Percentiles rank a stretch among this genome's conserved stretches.
Evolutionary conservation across 169 alveolate genomes (phyloP).

Genomic region (Besnoitia besnoiti): DNA sequence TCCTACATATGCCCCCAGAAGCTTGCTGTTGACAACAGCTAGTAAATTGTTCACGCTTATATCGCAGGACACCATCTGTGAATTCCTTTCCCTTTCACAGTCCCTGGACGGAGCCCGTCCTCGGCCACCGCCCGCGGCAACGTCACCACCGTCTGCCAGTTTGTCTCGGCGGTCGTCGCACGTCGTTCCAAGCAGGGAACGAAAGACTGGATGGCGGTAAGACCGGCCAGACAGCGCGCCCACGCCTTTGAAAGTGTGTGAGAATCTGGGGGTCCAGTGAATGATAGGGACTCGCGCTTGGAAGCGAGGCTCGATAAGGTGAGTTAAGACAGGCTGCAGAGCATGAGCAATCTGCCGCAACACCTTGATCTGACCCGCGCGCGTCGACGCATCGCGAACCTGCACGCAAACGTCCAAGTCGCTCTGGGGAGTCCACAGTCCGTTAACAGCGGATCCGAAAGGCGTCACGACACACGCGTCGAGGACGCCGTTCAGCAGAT

Average conservation of each 20-base stretch:
- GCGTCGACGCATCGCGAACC: slow-evolving; percentile 57
- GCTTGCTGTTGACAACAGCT: slow-evolving; percentile 69
- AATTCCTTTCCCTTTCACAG: background rate
- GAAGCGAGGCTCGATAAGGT: slow-evolving; percentile 66
- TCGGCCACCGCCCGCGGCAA: background rate
- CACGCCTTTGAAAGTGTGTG: slow-evolving; percentile 18
- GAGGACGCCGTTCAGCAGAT: slow-evolving; percentile 31
- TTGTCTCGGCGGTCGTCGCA: background rate
- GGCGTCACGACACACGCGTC: slow-evolving; percentile 53
- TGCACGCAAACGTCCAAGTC: slow-evolving; percentile 72
- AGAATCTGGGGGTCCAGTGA: slow-evolving; percentile 70
- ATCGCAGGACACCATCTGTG: slow-evolving; percentile 65
- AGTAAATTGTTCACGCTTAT: slow-evolving; percentile 69
- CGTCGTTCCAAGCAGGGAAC: background rate
- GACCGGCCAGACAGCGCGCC: background rate
- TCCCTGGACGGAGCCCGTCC: background rate
- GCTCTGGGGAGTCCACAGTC: slow-evolving; percentile 67
- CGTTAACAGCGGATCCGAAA: slow-evolving; percentile 71
- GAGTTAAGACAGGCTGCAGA: slow-evolving; percentile 56
- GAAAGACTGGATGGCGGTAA: background rate
- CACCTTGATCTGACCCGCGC: slow-evolving; percentile 65
- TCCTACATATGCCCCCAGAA: slow-evolving; percentile 61
- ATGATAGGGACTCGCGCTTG: slow-evolving; percentile 69
- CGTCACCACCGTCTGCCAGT: background rate
- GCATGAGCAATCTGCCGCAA: slow-evolving; percentile 53